Conservation (phyloP, 2,329 filamentous ascomycete species). For the Incumbomyces lentus region DNA sequence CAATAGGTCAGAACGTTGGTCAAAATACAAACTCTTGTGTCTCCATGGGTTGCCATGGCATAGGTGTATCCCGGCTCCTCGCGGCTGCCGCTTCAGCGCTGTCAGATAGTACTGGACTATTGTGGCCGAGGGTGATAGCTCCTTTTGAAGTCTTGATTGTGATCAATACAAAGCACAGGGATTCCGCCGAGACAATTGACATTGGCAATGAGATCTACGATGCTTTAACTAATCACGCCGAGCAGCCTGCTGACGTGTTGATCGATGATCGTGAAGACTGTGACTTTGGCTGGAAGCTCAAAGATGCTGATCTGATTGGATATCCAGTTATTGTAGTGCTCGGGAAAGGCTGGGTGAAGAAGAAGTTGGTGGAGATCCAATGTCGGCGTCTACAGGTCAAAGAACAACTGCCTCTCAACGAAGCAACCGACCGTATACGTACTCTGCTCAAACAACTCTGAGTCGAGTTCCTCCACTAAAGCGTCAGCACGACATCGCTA, state of each 20-base stretch:
- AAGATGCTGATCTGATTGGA: slow-evolving; percentile 79
- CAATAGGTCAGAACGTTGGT: slow-evolving; percentile 8
- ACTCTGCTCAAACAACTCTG: slow-evolving; percentile 44
- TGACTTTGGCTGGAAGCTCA: slow-evolving; percentile 71
- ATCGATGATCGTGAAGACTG: slow-evolving; percentile 61
- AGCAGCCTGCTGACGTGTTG: slow-evolving; percentile 48
- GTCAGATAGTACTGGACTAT: slow-evolving; percentile 61
- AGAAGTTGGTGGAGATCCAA: slow-evolving; percentile 62
- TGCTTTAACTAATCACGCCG: slow-evolving; percentile 30
- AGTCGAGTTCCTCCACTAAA: slow-evolving; percentile 6
- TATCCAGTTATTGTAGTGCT: slow-evolving; percentile 76
- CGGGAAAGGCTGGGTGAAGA: slow-evolving; percentile 56
- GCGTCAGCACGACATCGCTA: no score
- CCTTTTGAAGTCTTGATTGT: slow-evolving; percentile 71
- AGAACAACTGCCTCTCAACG: slow-evolving; percentile 45
- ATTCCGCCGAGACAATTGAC: slow-evolving; percentile 23
- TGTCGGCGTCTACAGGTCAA: slow-evolving; percentile 58
- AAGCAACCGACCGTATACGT: slow-evolving; percentile 39
- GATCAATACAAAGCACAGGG: slow-evolving; percentile 32
- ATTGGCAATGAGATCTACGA: slow-evolving; percentile 56
- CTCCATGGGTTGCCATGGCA: slow-evolving; percentile 91
- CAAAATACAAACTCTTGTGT: slow-evolving; percentile 30
- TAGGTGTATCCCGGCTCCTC: slow-evolving; percentile 84
- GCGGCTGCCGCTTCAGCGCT: slow-evolving; percentile 72
- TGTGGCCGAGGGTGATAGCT: slow-evolving; percentile 79